Base-by-base conservation (phyloP, 2,329 filamentous ascomycete genomes). In the Colletotrichum spinosum region DNA sequence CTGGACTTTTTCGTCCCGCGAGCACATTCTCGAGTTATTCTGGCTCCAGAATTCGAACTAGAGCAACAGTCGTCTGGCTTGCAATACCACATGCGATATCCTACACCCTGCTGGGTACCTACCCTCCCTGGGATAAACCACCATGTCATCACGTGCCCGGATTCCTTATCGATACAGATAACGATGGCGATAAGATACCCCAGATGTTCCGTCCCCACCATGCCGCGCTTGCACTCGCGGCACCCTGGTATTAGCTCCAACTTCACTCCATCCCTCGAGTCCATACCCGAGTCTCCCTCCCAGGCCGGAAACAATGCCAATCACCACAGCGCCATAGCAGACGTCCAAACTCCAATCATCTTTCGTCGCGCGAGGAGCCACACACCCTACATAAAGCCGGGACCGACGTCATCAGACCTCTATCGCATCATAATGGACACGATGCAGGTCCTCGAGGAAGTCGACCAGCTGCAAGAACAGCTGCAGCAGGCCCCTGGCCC, bases 171-270 rank as follows among this genome's bases (percentile, higher is more conserved):
- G 25, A 25, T 25, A 25, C 25, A 25, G 25, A 25, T 25, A 5
- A 15, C 1, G 60, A 68, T 68, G 65, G 25, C 55, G 67, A 68
- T 68, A 65, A 67, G 67, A 48, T 15, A 52, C 64, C 39, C 48
- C 60, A 34, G 58, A 48, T 41, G 33, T 17, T 42, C 65, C 45
- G 35, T 54, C 55, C 55, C 64, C 58, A 67, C 64, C 49, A 65
- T 65, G 67, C 51, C 67, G 44, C 49, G 55, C 55, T 41, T 25
- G 25, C 25, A 25, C 25, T 25, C 25, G 25, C 25, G 25, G 25
- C 25, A 48, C 51, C 6, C 6, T 7, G 34, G 57, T 58, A 62
- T 12, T 39, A 42, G 25, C 46, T 44, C 53, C 60, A 56, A 54
- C 57, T 67, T 56, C 59, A 34, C 54, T 42, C 48, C 55, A 35